Evolutionary conservation across 1,139 yeast species (phyloP).

Genomic region (Zygotorulaspora mrakii): DNA sequence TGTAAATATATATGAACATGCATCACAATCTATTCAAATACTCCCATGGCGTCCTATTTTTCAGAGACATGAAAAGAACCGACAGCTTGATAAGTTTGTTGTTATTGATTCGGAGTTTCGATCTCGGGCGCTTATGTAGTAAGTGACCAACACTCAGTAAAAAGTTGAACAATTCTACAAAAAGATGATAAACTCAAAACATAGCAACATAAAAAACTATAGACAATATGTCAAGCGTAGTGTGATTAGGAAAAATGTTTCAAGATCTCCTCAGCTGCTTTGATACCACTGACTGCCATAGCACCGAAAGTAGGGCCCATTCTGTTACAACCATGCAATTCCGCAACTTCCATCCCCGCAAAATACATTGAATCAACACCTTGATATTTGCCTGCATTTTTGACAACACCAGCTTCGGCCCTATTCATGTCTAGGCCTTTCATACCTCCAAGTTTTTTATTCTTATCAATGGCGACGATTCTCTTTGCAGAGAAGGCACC

Average conservation of each 20-base stretch:
- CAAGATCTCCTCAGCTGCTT: conserved; percentile 58
- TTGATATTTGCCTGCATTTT: conserved; percentile 55
- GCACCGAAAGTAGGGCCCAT: conserved; percentile 88
- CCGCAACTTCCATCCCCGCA: conserved; percentile 80
- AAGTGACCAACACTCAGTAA: no score
- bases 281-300: conserved; percentile 72
- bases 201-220: not conserved
- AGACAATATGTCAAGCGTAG: conserved; percentile 3
- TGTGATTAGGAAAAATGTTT: conserved; percentile 28
- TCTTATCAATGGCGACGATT: conserved; percentile 43
- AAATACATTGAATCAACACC: conserved; percentile 69
- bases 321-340: conserved; percentile 71
- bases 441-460: conserved; percentile 62
- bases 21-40: no score
- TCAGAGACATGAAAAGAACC: no score
- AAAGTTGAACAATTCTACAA: no score
- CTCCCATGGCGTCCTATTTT: no score
- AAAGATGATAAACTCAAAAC: not conserved
- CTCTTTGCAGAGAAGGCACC: conserved; percentile 76
- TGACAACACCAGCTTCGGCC: conserved; percentile 76
- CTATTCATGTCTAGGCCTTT: conserved; percentile 75
- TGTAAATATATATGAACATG: no score
- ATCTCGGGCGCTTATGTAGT: no score
- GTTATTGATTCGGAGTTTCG: no score
- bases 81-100: no score